Conservation (phyloP, 2,329 filamentous ascomycete species). For the Phaeosphaeriaceae sp. region DNA sequence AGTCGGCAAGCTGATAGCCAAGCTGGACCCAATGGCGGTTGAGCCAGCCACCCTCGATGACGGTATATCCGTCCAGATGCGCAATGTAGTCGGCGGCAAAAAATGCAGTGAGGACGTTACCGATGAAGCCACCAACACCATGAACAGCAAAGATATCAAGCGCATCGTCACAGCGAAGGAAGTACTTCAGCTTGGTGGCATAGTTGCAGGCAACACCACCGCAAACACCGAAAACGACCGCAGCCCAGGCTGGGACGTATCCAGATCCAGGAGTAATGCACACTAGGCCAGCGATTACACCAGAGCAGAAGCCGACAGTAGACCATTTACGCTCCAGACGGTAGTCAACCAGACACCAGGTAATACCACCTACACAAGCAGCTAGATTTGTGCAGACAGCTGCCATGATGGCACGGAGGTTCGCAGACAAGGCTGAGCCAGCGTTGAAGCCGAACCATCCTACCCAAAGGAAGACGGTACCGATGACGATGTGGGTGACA, state of each 20-base stretch:
- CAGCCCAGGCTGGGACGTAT: constrained; percentile 84
- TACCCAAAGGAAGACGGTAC: constrained; percentile 93
- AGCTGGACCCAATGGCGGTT: constrained; percentile 85
- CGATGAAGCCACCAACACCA: constrained; percentile 64
- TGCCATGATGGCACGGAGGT: constrained; percentile 85
- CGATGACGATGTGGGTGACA: constrained; percentile 88
- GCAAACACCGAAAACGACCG: constrained; percentile 77
- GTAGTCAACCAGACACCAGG: constrained; percentile 89
- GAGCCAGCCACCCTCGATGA: constrained; percentile 79
- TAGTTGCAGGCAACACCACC: constrained; percentile 85
- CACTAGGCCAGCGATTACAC: constrained; percentile 85
- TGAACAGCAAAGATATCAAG: constrained; percentile 75
- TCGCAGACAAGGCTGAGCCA: constrained; percentile 79
- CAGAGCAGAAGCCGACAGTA: constrained; percentile 90
- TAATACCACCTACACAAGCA: constrained; percentile 83
- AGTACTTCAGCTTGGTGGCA: constrained; percentile 88
- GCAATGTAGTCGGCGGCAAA: constrained; percentile 88
- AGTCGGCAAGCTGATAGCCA: constrained; percentile 83
- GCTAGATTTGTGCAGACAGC: constrained; percentile 85
- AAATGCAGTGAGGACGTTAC: constrained; percentile 68
- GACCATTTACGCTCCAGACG: constrained; percentile 90
- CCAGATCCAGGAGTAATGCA: constrained; percentile 88
- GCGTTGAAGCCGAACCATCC: constrained; percentile 97
- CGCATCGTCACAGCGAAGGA: constrained; percentile 80
- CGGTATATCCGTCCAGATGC: constrained; percentile 72